Percentiles rank a stretch among this genome's conserved stretches.
These are phyloP conservation scores for Aspergillus sp. DNA, from an alignment of 2,329 filamentous ascomycete genomes.

Conservation along the genomic window DNA sequence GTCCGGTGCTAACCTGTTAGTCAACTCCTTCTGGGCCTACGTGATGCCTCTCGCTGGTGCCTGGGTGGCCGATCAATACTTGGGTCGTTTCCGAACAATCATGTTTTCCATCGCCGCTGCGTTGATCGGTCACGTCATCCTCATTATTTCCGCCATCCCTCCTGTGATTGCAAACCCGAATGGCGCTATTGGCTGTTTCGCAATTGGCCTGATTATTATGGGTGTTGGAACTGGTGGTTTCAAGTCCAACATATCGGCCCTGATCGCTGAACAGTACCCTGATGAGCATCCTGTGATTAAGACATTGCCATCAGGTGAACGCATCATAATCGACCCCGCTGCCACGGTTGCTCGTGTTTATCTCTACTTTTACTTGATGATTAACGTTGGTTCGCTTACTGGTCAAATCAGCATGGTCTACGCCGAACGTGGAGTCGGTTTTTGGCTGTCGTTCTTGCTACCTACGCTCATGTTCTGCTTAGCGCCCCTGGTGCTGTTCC, in stretches of 20 bases:
- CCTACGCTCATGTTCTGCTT: slow-evolving; percentile 65
- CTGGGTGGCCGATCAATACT: slow-evolving; percentile 67
- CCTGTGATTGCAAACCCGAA: slow-evolving; percentile 59
- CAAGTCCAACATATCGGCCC: slow-evolving; percentile 74
- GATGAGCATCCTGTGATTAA: slow-evolving; percentile 60
- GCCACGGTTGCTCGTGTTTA: slow-evolving; percentile 68
- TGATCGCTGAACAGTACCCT: slow-evolving; percentile 69
- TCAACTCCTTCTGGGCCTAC: slow-evolving; percentile 65
- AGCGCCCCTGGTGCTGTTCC: slow-evolving; percentile 61
- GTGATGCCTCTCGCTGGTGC: slow-evolving; percentile 60
- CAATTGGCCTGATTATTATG: slow-evolving; percentile 65
- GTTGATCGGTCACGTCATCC: slow-evolving; percentile 66
- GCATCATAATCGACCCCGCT: slow-evolving; percentile 68
- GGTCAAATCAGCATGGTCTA: slow-evolving; percentile 68
- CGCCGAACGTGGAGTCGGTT: slow-evolving; percentile 73
- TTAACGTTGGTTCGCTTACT: slow-evolving; percentile 65
- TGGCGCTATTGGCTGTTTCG: slow-evolving; percentile 62
- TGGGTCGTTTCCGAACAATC: slow-evolving; percentile 72
- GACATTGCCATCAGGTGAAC: slow-evolving; percentile 57
- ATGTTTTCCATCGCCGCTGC: slow-evolving; percentile 64
- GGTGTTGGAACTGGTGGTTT: slow-evolving; percentile 75
- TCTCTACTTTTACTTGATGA: slow-evolving; percentile 69
- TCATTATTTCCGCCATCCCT: slow-evolving; percentile 66
- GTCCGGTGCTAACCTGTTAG: background rate
- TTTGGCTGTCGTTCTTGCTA: slow-evolving; percentile 60